A percentile compares a stretch with the other conserved stretches of the same genome.
phyloP scores from a whole-genome alignment of 2,329 filamentous ascomycete genomes.

The Rasamsonia emersonii region DNA sequence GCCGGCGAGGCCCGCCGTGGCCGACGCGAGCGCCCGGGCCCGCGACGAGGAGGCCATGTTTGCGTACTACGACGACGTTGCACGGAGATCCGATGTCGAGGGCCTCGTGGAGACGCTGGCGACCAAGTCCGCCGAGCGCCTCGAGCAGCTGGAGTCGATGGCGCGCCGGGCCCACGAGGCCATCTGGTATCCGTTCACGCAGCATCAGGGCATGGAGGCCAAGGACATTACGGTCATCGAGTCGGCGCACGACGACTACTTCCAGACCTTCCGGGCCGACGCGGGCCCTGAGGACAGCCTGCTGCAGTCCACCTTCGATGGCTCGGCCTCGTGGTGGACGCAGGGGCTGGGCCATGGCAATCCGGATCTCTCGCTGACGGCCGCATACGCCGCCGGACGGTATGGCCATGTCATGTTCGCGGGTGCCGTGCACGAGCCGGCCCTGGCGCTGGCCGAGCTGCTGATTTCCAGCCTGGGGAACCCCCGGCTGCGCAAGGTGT shows the following conservation, averaged over 20 bases:
- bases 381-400: conserved; percentile 70
- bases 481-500: conserved; percentile 59
- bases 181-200: conserved; percentile 85
- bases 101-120: conserved; percentile 46
- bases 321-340: conserved; percentile 86
- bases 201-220: conserved; percentile 57
- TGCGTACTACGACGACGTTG: conserved; percentile 52
- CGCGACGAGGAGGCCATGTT: conserved; percentile 52
- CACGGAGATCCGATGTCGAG: conserved; percentile 30
- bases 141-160: conserved; percentile 55
- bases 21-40: conserved; percentile 21
- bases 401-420: conserved; percentile 90
- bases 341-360: conserved; percentile 78
- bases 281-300: conserved; percentile 21
- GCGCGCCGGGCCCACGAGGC: conserved; percentile 49
- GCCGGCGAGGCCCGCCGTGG: conserved; percentile 36
- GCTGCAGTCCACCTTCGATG: conserved; percentile 64
- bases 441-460: conserved; percentile 57
- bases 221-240: conserved; percentile 66
- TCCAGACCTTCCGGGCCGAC: conserved; percentile 50
- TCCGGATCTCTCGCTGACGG: conserved; percentile 60
- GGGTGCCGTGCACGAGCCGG: conserved; percentile 69
- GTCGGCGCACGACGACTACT: conserved; percentile 70
- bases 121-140: conserved; percentile 46
- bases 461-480: conserved; percentile 55